Conservation (phyloP, 2,329 filamentous ascomycete genomes). For the Beauveria rudraprayagi region DNA sequence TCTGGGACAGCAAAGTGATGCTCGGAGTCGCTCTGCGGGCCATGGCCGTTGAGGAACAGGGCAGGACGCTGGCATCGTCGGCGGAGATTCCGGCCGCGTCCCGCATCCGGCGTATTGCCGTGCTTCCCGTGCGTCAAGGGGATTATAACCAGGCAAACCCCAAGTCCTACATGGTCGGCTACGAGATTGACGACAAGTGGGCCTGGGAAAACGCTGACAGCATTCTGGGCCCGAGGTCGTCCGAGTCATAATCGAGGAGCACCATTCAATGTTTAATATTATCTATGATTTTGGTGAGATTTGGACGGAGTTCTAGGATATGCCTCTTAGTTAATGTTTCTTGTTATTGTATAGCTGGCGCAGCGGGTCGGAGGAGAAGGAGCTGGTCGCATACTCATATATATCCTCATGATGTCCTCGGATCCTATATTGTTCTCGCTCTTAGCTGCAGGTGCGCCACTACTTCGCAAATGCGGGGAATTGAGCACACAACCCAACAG, state of each 20-base stretch:
- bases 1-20: constrained; percentile 4
- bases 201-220: constrained; percentile 1
- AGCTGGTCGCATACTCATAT: too few species aligned
- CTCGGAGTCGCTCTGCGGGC: background rate
- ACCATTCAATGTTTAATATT: background rate
- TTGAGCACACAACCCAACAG: too few species aligned
- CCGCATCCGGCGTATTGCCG: background rate
- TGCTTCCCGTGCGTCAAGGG: background rate
- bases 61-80: background rate
- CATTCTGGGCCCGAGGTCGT: background rate
- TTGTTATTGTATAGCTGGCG: too few species aligned
- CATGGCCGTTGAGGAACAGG: constrained; percentile 6
- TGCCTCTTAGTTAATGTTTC: too few species aligned
- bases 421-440: too few species aligned
- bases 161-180: constrained; percentile 6
- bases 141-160: background rate
- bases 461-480: too few species aligned
- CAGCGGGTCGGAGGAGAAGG: too few species aligned
- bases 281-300: too few species aligned
- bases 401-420: too few species aligned
- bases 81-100: constrained; percentile 2
- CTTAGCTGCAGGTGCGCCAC: too few species aligned
- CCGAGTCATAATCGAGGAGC: background rate
- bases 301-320: too few species aligned
- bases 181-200: background rate